Conservation (phyloP, 768 basidiomycete species). For the Tylopilus felleus region DNA sequence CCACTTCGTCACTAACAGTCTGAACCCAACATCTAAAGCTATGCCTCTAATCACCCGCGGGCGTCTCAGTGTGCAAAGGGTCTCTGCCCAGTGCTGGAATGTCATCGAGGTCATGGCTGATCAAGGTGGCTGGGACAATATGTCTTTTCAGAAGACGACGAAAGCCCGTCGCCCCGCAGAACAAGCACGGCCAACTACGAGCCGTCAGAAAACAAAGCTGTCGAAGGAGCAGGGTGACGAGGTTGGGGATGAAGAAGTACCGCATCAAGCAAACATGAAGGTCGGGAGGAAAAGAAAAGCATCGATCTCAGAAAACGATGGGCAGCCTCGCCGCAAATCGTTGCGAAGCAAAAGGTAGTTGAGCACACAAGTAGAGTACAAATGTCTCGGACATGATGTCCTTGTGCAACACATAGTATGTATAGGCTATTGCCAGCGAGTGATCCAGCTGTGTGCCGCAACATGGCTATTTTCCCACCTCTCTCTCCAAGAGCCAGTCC, state of each 20-base stretch:
- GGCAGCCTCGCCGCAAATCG: slow-evolving; percentile 21
- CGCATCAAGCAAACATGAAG: neutral
- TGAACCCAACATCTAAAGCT: slow-evolving; percentile 34
- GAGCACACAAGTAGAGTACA: neutral
- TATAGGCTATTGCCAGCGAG: neutral
- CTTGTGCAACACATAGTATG: too few species aligned
- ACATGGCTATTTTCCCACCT: slow-evolving; percentile 28
- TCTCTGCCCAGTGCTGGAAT: slow-evolving; percentile 61
- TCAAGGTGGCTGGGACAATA: slow-evolving; percentile 74
- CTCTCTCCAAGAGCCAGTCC: slow-evolving; percentile 22
- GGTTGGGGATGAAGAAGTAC: neutral
- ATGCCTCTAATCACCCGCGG: slow-evolving; percentile 83
- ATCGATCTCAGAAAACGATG: slow-evolving; percentile 5
- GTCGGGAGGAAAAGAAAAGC: slow-evolving; percentile 26
- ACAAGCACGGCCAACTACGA: neutral
- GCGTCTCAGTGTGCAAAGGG: slow-evolving; percentile 84
- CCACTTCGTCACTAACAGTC: neutral
- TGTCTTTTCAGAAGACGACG: slow-evolving; percentile 36
- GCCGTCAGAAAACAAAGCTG: neutral
- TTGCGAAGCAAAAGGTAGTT: slow-evolving; percentile 16
- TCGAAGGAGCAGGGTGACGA: neutral
- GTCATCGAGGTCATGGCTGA: slow-evolving; percentile 58
- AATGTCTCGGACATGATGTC: neutral
- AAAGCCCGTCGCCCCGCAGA: neutral
- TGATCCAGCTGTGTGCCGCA: neutral